Base-by-base conservation (phyloP, 345 rosid genomes). In the Cardiospermum halicacabum region DNA sequence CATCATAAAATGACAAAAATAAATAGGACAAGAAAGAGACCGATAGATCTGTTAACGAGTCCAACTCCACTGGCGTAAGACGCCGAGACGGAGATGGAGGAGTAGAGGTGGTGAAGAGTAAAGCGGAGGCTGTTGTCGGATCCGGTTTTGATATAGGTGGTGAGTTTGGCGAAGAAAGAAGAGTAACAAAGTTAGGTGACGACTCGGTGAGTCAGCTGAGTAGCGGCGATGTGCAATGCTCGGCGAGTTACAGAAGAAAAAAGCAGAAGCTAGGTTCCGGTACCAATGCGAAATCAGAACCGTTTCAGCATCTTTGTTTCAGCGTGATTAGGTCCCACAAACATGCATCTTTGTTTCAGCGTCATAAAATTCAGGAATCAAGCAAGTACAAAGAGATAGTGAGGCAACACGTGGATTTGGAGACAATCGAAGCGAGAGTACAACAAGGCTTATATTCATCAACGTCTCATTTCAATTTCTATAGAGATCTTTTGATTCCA, bases 31-130 rank as follows among this genome's bases (percentile, higher is more conserved):
- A 21, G 94, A 83, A 57, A 65, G 84, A 48, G 89, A 86, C 11
- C n/a, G 77, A 81, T 60, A 73, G 86, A 65, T 89, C 93, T 32
- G 84, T 81, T 24, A 89, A 86, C 77, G 96, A 82, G 77, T 89
- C 96, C 43, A 89, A 86, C 74, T 89, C 93, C n/a, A 84, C 92
- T 1, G 84, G 68, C 25, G 72, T 78, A 65, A 80, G 72, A 40
- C 70, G 39, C 19, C 74, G 76, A 69, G 58, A 50, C 48, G 78
- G 48, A 24, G 78, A 70, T 31, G 70, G 69, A 40, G 68, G 55
- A 18, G 67, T 28, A 25, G 28, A 19, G 25, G 7, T 37, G 13
- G 47, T 54, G 6, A 66, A 13, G 39, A 60, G 1, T 6, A 75
- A 66, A 49, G 51, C 72, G 49, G 58, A 70, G 30, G 70, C 57